Base-by-base conservation (phyloP, 208 protist genomes). In the Lotmaria passim region DNA sequence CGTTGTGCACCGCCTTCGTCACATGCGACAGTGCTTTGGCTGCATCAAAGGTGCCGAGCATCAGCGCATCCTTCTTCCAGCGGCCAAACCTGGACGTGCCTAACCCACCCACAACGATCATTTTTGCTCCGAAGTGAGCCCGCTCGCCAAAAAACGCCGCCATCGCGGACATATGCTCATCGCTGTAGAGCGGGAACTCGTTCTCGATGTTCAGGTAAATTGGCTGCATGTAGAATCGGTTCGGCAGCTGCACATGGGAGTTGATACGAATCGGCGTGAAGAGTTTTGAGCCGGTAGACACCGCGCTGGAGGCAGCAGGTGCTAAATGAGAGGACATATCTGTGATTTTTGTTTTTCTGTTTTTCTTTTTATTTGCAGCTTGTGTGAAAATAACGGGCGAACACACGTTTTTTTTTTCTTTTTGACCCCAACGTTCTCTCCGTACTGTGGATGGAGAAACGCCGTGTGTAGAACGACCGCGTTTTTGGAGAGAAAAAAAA, bases 41-140 rank as follows among this genome's bases (percentile, higher is more conserved):
- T 19, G 92, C 90, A 31, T 93, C 83, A 30, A 82, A 58, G 58
- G 84, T 95, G 36, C 59, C 81, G 26, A 98, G 77, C 48, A 83
- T 85, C 61, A 95, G 67, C 15, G 87, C 86, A 47, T 96, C 83
- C 7, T 78, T 78, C n/a, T 79, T 72, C 81, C 96, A 96, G 8
- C 85, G 80, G 0, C 95, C 97, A 1, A 87, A 73, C 6, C 60
- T 46, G 34, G 96, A 97, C 0, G 94, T 81, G 7, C 93, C 84
- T 11, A 98, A 57, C 23, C 94, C 97, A 52, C 93, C 93, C 11
- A 94, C 82, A 3, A 98, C 82, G 34, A 97, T 96, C 53, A 97
- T 61, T 50, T 93, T 94, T 10, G 93, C 94, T 0, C 93, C 88
- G 50, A 88, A 87, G 52, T 86, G 81, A 0, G 93, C 95, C 0